phyloP scores from a whole-genome alignment of 805 yeast species.

The Candida silvatica region DNA sequence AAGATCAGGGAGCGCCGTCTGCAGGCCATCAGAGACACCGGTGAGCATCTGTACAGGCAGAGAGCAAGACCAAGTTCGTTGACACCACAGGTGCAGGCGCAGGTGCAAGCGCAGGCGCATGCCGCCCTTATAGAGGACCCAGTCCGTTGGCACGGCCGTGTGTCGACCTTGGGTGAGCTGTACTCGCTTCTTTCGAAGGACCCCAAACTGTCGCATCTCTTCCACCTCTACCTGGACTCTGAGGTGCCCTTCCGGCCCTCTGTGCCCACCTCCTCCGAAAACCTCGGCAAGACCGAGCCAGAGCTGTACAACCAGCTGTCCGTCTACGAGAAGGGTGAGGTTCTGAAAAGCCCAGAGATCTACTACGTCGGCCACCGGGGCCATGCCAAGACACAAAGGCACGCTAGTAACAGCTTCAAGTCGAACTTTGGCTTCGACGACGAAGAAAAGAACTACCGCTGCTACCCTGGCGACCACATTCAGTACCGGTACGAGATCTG shows the following conservation, averaged over 20 bases:
- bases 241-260: constrained; percentile 1
- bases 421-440: constrained; percentile 71
- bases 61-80: no score
- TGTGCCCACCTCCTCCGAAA: constrained; percentile 7
- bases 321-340: constrained; percentile 54
- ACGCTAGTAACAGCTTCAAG: constrained; percentile 27
- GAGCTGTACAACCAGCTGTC: constrained; percentile 26
- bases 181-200: not conserved
- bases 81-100: not conserved
- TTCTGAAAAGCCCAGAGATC: constrained; percentile 35
- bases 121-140: not conserved
- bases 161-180: constrained; percentile 4
- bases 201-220: constrained; percentile 1
- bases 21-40: constrained; percentile 4
- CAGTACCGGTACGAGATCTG: constrained; percentile 64
- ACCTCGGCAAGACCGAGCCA: constrained; percentile 12
- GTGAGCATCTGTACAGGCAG: not conserved
- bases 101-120: constrained; percentile 1
- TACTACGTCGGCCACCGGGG: constrained; percentile 41
- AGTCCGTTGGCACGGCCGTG: not conserved
- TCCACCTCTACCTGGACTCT: constrained; percentile 1
- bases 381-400: constrained; percentile 11
- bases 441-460: constrained; percentile 48
- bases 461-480: constrained; percentile 57
- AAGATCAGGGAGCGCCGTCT: constrained; percentile 3